Base-by-base conservation (phyloP, 202 grass and related monocot genomes). In the Musa balbisiana region DNA sequence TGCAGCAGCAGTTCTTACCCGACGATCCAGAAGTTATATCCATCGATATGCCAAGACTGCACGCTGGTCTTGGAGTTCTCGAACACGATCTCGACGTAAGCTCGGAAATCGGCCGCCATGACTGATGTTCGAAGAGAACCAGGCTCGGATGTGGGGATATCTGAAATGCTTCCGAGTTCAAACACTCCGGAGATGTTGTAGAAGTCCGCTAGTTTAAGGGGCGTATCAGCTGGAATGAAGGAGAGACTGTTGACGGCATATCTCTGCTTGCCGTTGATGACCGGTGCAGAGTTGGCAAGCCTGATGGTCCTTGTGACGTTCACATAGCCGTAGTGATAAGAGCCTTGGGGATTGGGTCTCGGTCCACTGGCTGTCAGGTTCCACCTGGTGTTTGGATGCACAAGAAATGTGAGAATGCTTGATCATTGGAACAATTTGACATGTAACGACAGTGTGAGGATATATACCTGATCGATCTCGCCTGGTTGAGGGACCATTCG, bases 341-440 rank as follows among this genome's bases (percentile, higher is more conserved):
- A 98, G 1, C 94, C 94, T 79, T 98, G 90, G 3, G 91, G 94
- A 76, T 98, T 98, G 0, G 94, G 91, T 71, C 94, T 75, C 9
- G 91, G 91, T 33, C 91, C 91, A 77, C 94, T 98, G 3, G 91
- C 94, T 77, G 94, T 93, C 66, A 98, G 84, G 59, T 98, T 98
- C 94, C 94, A 97, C 73, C 92, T 96, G 65, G 17, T 67, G 60
- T 67, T 75, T 50, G 9, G 20, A 80, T 67, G n/a, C 23, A 77
- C 49, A 77, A 29, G 24, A 67, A 69, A 69, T 49, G 29, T 51
- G 14, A 69, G 25, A 16, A 50, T 43, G 33, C 27, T 2, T 51
- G 25, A 17, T 14, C 25, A 69, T 1, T n/a, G 25, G 2, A 69
- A 58, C 17, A 43, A 43, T 43, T 43, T 1, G 33, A 43, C 33